These are phyloP conservation scores for Scenedesmus sp. DNA, from an alignment of 163 green algal genomes.

Conservation along the genomic window DNA sequence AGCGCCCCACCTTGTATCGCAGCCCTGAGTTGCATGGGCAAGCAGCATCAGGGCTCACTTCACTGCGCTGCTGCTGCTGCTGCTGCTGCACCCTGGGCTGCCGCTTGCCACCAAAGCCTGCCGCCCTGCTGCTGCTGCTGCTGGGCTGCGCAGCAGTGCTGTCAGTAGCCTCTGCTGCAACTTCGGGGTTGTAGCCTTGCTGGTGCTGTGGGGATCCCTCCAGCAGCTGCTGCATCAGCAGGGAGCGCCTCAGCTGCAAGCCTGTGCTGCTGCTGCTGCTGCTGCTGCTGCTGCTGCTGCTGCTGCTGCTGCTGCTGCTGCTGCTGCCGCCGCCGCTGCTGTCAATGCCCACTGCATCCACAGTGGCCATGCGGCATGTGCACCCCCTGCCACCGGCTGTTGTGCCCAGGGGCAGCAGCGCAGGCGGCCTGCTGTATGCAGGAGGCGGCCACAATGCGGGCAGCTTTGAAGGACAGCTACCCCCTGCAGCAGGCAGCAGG, in stretches of 20 bases:
- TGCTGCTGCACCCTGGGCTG: neutral
- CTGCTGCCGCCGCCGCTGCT: constrained; percentile 14
- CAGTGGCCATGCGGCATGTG: neutral
- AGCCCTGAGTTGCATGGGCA: constrained; percentile 20
- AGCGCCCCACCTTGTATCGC: neutral
- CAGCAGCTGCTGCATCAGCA: constrained; percentile 25
- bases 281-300: constrained; percentile 7
- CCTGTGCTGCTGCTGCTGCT: constrained; percentile 22
- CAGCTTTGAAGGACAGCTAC: neutral
- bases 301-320: neutral
- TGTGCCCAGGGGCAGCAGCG: neutral
- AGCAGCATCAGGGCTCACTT: neutral
- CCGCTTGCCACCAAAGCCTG: neutral
- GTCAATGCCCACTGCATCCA: no score
- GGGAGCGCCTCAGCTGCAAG: neutral
- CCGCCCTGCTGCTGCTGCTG: constrained; percentile 26
- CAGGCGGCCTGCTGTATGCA: neutral
- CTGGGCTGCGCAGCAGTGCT: neutral
- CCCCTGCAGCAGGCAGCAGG: constrained; percentile 12
- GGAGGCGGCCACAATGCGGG: neutral
- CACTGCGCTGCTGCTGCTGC: neutral
- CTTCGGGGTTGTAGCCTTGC: neutral
- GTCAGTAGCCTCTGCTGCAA: neutral
- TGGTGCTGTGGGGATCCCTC: neutral
- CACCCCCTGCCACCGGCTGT: neutral